Evolutionary conservation across 179 eudicot genomes (phyloP), one percentile per base, ranked within the genome.

Genomic region (Corrigiola litoralis): DNA sequence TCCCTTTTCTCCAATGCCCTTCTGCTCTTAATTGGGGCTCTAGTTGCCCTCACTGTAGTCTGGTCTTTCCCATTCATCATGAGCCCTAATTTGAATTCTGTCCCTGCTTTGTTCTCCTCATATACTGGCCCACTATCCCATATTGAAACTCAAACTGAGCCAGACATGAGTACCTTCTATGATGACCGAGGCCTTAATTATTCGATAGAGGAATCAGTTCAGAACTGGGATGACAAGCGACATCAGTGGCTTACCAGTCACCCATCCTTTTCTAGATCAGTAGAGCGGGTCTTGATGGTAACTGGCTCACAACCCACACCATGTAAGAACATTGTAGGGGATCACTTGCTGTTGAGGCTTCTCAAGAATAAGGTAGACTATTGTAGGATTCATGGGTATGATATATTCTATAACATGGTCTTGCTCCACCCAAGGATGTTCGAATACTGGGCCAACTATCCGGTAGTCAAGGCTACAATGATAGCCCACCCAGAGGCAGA

Each of bases 401-500:
- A 72, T 6, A 46, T 77, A 27, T 77, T 72, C 46, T 68, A 77
- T 61, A 77, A 77, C 64, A 77, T 41, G n/a, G 80, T 61, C 2
- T 21, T 77, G 27, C 61, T 81, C 29, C 66, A 78, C 68, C 79
- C 78, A 5, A 55, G 65, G 17, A 78, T 81, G 85, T 54, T 40
- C 57, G 45, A 56, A 7, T 75, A 5, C 29, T 78, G 85, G 85
- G 79, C 80, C 16, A 81, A 81, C 65, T 63, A 72, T 27, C 72
- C 79, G 21, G 63, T 44, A 32, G 63, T 79, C 28, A 54, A 61
- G 61, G 70, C 82, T 14, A 72, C 80, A 0, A 79, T 79, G 82
- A 14, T 75, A 57, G 77, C 80, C 62, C 82, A 79, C 63, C 82
- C 79, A 32, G 82, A 79, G 24, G 71, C 66, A 1, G 82, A 79